Evolutionary conservation across 2,329 filamentous ascomycete genomes (phyloP), one percentile per base, ranked within the genome.

Genomic region (Ophiostoma quercus): DNA sequence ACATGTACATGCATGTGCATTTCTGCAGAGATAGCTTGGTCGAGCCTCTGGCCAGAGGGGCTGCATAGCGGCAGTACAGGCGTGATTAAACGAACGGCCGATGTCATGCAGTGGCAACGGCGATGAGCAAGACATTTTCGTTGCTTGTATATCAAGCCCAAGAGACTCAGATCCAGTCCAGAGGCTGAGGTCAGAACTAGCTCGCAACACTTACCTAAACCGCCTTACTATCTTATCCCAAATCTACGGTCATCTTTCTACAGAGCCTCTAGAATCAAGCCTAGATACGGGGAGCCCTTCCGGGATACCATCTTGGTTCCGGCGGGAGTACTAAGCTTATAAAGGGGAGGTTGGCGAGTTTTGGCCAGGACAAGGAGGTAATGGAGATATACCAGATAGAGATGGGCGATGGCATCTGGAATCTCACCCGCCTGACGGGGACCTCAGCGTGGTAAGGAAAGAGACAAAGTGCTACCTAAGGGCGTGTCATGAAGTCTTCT

Each of bases 321-420:
- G n/a, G 19, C 62, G 62, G 62, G 62, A 65, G 62, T 41, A 39
- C 62, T 41, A 65, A 39, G 16, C 60, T 39, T 16, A 39, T 39
- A 37, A n/a, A 32, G 32, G 60, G 32, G 57, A 16, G 14, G 34
- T 7, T 39, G 34, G 34, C 3, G 3, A 25, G 9, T 5, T n/a
- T 39, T 12, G 34, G 34, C 29, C 16, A 41, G 34, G 37, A 41
- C 62, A 22, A 39, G 7, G 19, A 34, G 32, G n/a, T 9, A 22
- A 37, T 11, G 32, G 34, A 65, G 32, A 39, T 65, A 19, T 37
- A 65, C 11, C n/a, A 16, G 25, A 62, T 32, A 7, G 51, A 1
- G 12, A 57, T 57, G 25, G 57, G 57, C 3, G 57, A 32, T 62
- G 57, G 57, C 25, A 34, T 62, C 57, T 62, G 25, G 12, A 34